Percentiles rank a stretch among this genome's conserved stretches.
phyloP scores from a whole-genome alignment of 176 grass and related monocot species.

The Puccinellia tenuiflora region DNA sequence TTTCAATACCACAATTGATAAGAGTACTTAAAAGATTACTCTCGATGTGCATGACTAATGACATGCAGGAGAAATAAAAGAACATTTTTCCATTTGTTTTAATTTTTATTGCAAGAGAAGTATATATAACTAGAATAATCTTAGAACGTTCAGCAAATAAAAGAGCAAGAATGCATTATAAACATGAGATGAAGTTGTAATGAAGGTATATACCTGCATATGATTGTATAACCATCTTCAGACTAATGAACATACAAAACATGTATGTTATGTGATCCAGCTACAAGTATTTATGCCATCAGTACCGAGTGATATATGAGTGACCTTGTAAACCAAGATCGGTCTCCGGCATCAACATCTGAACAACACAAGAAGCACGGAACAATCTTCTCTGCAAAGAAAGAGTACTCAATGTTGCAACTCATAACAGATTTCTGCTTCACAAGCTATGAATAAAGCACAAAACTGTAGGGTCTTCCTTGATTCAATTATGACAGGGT shows the following conservation, averaged over 20 bases:
- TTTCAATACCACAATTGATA: conserved; percentile 14
- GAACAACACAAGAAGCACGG: not conserved
- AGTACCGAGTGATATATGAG: conserved; percentile 53
- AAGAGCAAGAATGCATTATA: not conserved
- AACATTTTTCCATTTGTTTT: not conserved
- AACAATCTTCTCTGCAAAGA: conserved; percentile 20
- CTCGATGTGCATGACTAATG: not conserved
- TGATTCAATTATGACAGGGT: not conserved
- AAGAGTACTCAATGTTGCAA: not conserved
- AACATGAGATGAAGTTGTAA: conserved; percentile 2
- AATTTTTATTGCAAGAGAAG: not conserved
- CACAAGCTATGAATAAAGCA: not conserved
- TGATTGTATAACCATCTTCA: conserved; percentile 49
- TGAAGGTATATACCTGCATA: conserved; percentile 57
- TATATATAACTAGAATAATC: conserved; percentile 3
- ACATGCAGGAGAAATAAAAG: not conserved
- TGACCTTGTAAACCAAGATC: conserved; percentile 47
- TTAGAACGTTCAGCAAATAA: not conserved
- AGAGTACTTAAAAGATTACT: not conserved
- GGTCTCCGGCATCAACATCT: conserved; percentile 54
- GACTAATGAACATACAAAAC: conserved; percentile 64
- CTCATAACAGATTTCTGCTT: not conserved
- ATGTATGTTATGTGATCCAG: conserved; percentile 58
- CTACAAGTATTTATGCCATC: conserved; percentile 69
- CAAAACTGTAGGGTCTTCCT: not conserved